Percentiles rank a stretch among this genome's conserved stretches.
phyloP scores from a whole-genome alignment of 495 filamentous ascomycete species.

The Aspergillus sclerotioniger region DNA sequence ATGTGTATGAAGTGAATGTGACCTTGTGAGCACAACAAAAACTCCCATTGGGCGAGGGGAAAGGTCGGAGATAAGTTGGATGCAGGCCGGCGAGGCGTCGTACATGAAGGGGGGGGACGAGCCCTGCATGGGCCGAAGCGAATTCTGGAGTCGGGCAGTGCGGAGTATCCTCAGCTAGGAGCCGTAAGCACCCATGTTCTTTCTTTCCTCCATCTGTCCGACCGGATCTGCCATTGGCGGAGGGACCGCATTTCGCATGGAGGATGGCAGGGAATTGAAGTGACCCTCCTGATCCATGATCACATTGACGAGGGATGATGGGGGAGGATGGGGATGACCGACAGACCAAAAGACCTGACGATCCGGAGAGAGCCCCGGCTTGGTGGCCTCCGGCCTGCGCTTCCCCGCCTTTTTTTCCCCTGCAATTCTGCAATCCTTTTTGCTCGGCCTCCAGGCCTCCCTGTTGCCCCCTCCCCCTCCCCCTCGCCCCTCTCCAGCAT shows the following conservation, averaged over 20 bases:
- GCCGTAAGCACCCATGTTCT: not conserved
- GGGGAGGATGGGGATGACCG: not conserved
- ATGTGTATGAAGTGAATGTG: not conserved
- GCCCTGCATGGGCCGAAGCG: not conserved
- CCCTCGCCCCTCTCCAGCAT: not conserved
- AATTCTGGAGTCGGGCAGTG: not conserved
- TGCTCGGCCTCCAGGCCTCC: not conserved
- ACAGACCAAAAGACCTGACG: constrained; percentile 7
- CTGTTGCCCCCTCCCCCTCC: not conserved
- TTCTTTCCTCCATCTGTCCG: not conserved
- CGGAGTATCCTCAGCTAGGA: not conserved
- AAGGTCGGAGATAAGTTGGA: not conserved
- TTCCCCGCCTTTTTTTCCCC: constrained; percentile 2
- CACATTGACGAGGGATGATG: not conserved
- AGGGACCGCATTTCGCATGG: not conserved
- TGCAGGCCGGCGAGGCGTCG: no score
- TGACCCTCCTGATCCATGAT: no score
- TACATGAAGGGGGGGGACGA: not conserved
- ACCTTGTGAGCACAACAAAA: not conserved
- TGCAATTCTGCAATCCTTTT: not conserved
- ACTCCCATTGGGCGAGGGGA: not conserved
- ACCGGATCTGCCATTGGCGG: not conserved
- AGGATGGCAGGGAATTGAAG: not conserved
- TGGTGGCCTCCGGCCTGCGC: constrained; percentile 2
- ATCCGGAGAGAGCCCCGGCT: constrained; percentile 9